phyloP scores from a whole-genome alignment of 345 rosid genomes.

The Nasturtium officinale region DNA sequence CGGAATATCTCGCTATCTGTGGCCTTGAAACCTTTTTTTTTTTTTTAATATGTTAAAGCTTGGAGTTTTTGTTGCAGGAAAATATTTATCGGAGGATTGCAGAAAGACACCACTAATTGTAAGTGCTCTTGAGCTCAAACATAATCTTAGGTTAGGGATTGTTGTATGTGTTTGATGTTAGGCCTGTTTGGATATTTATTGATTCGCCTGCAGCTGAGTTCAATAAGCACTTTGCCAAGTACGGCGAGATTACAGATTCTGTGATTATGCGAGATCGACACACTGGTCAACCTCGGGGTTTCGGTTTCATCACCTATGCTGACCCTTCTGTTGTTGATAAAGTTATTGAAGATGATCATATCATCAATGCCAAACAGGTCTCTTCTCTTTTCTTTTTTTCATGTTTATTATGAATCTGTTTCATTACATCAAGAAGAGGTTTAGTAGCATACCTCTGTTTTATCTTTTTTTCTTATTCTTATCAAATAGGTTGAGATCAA shows the following conservation, averaged over 20 bases:
- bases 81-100: constrained; percentile 86
- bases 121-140: constrained; percentile 2
- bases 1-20: neutral
- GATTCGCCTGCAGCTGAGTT: constrained; percentile 56
- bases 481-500: constrained; percentile 83
- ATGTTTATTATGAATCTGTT: neutral
- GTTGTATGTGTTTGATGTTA: neutral
- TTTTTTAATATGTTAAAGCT: neutral
- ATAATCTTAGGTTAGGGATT: neutral
- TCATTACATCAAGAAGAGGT: neutral
- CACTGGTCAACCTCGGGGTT: constrained; percentile 86
- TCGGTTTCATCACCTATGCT: constrained; percentile 88
- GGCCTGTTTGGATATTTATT: neutral
- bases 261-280: constrained; percentile 93
- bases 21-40: neutral
- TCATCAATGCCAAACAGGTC: constrained; percentile 88
- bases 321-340: constrained; percentile 86
- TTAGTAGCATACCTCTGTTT: neutral
- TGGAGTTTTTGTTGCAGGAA: constrained; percentile 52
- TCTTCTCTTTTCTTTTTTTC: neutral
- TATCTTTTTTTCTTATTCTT: neutral
- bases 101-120: constrained; percentile 73
- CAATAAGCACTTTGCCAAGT: constrained; percentile 73
- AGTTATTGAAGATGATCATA: constrained; percentile 76
- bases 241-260: constrained; percentile 84